Evolutionary conservation across 306 rosid genomes (phyloP).

Genomic region (Geum urbanum): DNA sequence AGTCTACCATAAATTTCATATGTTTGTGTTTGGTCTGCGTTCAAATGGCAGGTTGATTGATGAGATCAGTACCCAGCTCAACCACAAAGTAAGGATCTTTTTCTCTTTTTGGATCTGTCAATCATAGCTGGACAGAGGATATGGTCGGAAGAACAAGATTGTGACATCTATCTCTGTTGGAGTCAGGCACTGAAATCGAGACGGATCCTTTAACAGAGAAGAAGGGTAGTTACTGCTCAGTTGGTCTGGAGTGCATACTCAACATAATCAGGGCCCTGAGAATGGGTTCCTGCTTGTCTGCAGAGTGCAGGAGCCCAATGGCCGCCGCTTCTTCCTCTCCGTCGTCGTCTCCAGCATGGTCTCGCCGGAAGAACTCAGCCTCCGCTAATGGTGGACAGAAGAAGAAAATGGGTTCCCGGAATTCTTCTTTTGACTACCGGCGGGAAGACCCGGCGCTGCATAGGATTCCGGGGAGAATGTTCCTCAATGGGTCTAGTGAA

Average conservation of each 20-base stretch:
- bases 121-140: too few relatives aligned
- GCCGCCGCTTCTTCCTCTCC: slow-evolving; percentile 46
- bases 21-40: too few relatives aligned
- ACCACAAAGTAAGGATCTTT: too few relatives aligned
- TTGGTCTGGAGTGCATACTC: slow-evolving; percentile 88
- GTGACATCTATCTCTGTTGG: background rate
- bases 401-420: slow-evolving; percentile 45
- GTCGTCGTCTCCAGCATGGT: slow-evolving; percentile 40
- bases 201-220: slow-evolving; percentile 68
- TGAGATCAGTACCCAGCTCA: too few relatives aligned
- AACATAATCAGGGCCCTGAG: slow-evolving; percentile 84
- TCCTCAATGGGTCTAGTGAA: slow-evolving; percentile 68
- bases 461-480: slow-evolving; percentile 69
- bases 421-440: slow-evolving; percentile 66
- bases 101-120: too few relatives aligned
- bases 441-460: slow-evolving; percentile 59
- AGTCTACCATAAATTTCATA: too few relatives aligned
- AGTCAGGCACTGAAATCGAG: background rate
- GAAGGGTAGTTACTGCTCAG: slow-evolving; percentile 41
- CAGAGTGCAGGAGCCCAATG: slow-evolving; percentile 89
- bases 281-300: slow-evolving; percentile 99
- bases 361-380: slow-evolving; percentile 37
- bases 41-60: too few relatives aligned
- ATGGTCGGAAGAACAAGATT: slow-evolving; percentile 2
- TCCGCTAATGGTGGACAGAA: background rate